phyloP scores from a whole-genome alignment of 305 asterid genomes.

The Solanum hybrid region DNA sequence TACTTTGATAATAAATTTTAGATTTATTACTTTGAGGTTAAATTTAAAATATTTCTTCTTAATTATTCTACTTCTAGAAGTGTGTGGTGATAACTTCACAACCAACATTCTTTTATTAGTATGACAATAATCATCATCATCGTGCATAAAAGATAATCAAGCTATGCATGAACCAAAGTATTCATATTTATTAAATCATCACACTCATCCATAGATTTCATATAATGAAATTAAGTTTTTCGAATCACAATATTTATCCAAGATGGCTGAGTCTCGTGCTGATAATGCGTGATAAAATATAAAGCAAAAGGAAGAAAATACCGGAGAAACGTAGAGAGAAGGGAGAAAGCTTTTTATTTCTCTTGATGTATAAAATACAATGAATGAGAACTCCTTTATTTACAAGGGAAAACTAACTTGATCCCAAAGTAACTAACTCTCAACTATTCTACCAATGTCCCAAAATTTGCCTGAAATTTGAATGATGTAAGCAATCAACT shows the following conservation, averaged over 20 bases:
- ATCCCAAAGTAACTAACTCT: too few species aligned
- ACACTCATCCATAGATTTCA: background rate
- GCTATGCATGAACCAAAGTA: background rate
- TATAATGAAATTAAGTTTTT: background rate
- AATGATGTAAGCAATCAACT: background rate
- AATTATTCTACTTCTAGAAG: background rate
- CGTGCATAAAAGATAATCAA: background rate
- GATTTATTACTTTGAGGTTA: background rate
- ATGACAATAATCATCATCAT: background rate
- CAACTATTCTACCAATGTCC: too few species aligned
- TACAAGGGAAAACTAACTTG: background rate
- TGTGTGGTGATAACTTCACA: background rate
- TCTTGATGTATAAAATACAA: background rate
- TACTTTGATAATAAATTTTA: background rate
- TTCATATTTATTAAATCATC: background rate
- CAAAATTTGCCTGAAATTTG: background rate
- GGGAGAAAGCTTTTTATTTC: background rate
- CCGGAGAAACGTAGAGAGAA: background rate
- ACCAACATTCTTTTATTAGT: background rate
- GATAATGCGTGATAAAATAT: background rate
- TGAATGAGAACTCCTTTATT: background rate
- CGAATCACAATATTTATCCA: background rate
- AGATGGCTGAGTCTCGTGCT: background rate
- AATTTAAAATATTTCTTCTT: background rate
- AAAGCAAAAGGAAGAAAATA: background rate